Base-by-base conservation (phyloP, 768 basidiomycete genomes). In the Goffeauzyma gilvescens region DNA sequence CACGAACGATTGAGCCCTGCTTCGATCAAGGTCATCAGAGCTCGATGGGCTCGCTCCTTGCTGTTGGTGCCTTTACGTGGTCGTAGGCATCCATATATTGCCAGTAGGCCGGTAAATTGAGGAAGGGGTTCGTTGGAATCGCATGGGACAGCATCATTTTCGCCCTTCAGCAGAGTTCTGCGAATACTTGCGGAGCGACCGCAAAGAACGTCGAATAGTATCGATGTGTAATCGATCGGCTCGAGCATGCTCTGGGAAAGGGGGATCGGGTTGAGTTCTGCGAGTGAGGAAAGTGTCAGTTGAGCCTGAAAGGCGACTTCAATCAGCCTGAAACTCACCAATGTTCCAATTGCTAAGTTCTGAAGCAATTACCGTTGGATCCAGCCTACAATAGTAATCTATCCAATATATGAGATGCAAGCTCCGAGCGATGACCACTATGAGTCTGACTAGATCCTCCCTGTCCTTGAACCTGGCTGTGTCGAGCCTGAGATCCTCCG, bases 401-500 rank as follows among this genome's bases (percentile, higher is more conserved):
- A 26, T n/a, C 20, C 31, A 44, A 9, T 8, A 6, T 4, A 18
- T 9, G 12, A 17, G 10, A 3, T 25, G 8, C 8, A 22, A 13
- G 15, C 30, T 9, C 9, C 9, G 9, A 17, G 42, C 42, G 15
- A 44, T 14, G 25, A 21, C 20, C 4, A 44, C 21, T 4, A 44
- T 27, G 4, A 36, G 14, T 20, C 17, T 32, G 6, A 31, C 42
- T 9, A 44, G 23, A 3, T 14, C n/a, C 33, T 10, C n/a, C 17
- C 35, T 6, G 4, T 36, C 27, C 3, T 32, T 17, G 18, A 24
- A 21, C 3, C 23, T 31, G 6, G 37, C 8, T 10, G 17, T 9
- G 22, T 38, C 37, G 7, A 38, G 37, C 9, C 15, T 8, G 37
- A 48, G 56, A 17, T 67, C 59, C 53, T 70, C 83, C 0, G 72